Evolutionary conservation across 148 eudicot species (phyloP).

Genomic region (Fagopyrum esculentum): DNA sequence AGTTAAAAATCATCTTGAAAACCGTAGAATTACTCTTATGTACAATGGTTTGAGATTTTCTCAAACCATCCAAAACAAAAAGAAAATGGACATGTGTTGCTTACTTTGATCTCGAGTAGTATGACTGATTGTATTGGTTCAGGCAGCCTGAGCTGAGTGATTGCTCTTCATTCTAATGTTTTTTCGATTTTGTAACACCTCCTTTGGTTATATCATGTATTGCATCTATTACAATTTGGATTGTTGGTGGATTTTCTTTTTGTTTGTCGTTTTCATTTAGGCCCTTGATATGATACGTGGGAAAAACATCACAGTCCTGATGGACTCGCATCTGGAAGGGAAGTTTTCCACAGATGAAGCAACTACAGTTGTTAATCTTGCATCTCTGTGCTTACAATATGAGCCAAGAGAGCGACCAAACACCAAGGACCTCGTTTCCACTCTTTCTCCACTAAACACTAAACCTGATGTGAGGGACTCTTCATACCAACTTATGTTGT

Average conservation of each 20-base stretch:
- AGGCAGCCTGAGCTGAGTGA: not conserved
- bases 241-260: not conserved
- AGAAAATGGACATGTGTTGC: not conserved
- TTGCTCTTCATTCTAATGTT: not conserved
- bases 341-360: conserved; percentile 18
- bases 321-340: conserved; percentile 20
- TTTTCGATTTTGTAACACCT: not conserved
- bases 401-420: conserved; percentile 18
- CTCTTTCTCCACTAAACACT: conserved; percentile 12
- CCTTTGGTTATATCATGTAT: not conserved
- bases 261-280: not conserved
- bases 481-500: not conserved
- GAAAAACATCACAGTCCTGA: conserved; percentile 14
- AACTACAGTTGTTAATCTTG: conserved; percentile 14
- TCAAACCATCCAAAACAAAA: not conserved
- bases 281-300: conserved; percentile 20
- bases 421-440: conserved; percentile 16
- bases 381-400: conserved; percentile 16
- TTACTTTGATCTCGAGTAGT: not conserved
- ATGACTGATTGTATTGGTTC: not conserved
- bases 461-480: conserved; percentile 12
- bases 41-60: not conserved
- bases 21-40: not conserved
- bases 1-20: not conserved
- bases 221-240: not conserved